These are phyloP conservation scores for Leersia perrieri DNA, from an alignment of 176 grass and related monocot genomes.

Conservation along the genomic window DNA sequence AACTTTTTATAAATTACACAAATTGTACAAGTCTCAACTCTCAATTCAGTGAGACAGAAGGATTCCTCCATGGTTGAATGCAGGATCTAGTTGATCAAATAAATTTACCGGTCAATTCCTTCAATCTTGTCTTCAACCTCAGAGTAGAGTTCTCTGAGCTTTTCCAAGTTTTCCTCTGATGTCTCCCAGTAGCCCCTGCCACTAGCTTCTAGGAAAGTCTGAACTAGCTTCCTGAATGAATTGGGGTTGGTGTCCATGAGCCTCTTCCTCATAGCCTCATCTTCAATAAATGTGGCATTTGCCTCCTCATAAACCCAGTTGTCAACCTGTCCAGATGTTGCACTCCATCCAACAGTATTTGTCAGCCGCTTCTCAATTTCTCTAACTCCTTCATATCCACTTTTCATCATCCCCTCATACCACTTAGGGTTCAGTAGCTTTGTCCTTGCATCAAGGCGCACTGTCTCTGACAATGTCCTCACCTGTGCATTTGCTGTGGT, in stretches of 20 bases:
- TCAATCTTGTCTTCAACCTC: constrained; percentile 99
- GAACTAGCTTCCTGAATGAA: constrained; percentile 90
- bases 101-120: constrained; percentile 77
- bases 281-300: constrained; percentile 85
- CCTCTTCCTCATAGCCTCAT: constrained; percentile 86
- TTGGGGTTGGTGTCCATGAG: constrained; percentile 95
- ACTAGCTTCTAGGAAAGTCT: constrained; percentile 94
- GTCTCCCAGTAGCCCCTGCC: constrained; percentile 99
- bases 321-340: constrained; percentile 94
- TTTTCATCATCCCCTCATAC: constrained; percentile 98
- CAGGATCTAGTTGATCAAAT: neutral
- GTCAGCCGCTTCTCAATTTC: constrained; percentile 98
- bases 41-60: constrained; percentile 28
- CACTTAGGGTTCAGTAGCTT: constrained; percentile 98
- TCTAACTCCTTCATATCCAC: constrained; percentile 87
- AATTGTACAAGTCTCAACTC: constrained; percentile 43
- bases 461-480: constrained; percentile 80
- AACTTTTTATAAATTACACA: constrained; percentile 39
- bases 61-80: constrained; percentile 15
- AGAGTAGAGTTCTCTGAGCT: constrained; percentile 75
- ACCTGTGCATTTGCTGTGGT: constrained; percentile 99
- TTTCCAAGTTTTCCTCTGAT: constrained; percentile 91
- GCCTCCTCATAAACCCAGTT: constrained; percentile 99
- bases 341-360: constrained; percentile 97
- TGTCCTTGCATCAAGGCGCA: constrained; percentile 86